phyloP scores from a whole-genome alignment of 257 asterid species.

The Ocimum tenuiflorum region DNA sequence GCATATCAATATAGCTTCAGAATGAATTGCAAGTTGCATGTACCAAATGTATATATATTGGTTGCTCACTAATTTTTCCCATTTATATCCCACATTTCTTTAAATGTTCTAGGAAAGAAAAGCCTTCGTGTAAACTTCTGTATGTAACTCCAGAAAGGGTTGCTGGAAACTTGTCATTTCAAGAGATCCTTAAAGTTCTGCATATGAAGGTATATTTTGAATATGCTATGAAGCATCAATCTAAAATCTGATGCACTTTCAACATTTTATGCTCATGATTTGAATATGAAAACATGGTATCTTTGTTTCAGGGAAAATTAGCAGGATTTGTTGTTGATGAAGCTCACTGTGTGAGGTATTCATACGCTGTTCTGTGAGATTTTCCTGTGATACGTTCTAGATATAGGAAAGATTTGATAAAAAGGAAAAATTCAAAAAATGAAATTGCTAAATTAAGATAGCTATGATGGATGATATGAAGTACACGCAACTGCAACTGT shows the following conservation, averaged over 20 bases:
- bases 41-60: neutral
- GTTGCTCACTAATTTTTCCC: slow-evolving; percentile 3
- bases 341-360: slow-evolving; percentile 95
- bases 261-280: slow-evolving; percentile 5
- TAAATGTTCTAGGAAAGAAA: slow-evolving; percentile 59
- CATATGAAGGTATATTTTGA: slow-evolving; percentile 54
- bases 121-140: slow-evolving; percentile 88
- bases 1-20: neutral
- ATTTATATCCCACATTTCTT: slow-evolving; percentile 5
- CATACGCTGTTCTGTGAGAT: neutral
- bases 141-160: slow-evolving; percentile 96
- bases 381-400: neutral
- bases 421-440: neutral
- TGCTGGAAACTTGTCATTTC: slow-evolving; percentile 82
- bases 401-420: neutral
- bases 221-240: slow-evolving; percentile 5
- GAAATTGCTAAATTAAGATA: neutral
- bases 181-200: slow-evolving; percentile 57
- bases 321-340: slow-evolving; percentile 96
- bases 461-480: neutral
- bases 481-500: neutral
- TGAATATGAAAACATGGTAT: slow-evolving; percentile 7
- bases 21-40: slow-evolving; percentile 10
- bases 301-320: slow-evolving; percentile 62
- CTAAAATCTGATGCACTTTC: slow-evolving; percentile 12